These are phyloP conservation scores for Plasmodiophora brassicae DNA, from an alignment of 208 protist species.

Conservation along the genomic window DNA sequence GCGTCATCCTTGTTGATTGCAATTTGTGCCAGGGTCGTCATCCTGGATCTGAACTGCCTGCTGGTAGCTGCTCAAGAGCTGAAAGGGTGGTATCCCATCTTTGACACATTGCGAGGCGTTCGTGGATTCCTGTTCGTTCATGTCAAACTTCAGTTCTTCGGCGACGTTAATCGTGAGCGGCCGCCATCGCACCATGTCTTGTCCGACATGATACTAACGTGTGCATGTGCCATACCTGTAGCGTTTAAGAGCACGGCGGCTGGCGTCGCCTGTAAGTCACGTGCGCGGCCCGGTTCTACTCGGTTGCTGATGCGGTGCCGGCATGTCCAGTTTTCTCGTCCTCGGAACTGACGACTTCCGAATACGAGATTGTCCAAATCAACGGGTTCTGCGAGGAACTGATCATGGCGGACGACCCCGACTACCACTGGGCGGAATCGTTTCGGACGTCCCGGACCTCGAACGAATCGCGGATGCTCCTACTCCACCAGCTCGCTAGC, in stretches of 20 bases:
- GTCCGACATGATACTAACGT: not conserved
- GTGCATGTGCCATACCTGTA: not conserved
- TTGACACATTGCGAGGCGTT: slow-evolving; percentile 63
- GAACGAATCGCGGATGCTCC: slow-evolving; percentile 62
- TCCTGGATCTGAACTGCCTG: slow-evolving; percentile 81
- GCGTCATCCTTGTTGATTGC: not conserved
- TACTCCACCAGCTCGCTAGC: slow-evolving; percentile 60
- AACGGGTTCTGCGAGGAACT: slow-evolving; percentile 65
- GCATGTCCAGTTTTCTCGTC: not conserved
- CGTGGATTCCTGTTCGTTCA: slow-evolving; percentile 51
- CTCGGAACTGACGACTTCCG: not conserved
- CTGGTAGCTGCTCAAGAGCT: slow-evolving; percentile 65
- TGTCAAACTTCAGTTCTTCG: slow-evolving; percentile 62
- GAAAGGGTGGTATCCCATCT: slow-evolving; percentile 80
- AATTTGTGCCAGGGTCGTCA: slow-evolving; percentile 62
- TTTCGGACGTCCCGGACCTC: slow-evolving; percentile 61
- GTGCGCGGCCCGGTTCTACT: not conserved
- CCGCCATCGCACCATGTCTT: too few species aligned
- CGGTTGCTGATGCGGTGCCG: not conserved
- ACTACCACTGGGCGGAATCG: slow-evolving; percentile 68
- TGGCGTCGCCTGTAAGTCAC: not conserved
- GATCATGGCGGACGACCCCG: slow-evolving; percentile 68
- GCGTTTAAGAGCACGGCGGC: slow-evolving; percentile 8
- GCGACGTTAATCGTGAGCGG: slow-evolving; percentile 25
- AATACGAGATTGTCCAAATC: not conserved